phyloP scores from a whole-genome alignment of 2,329 filamentous ascomycete genomes.

The Exserohilum rostratum region DNA sequence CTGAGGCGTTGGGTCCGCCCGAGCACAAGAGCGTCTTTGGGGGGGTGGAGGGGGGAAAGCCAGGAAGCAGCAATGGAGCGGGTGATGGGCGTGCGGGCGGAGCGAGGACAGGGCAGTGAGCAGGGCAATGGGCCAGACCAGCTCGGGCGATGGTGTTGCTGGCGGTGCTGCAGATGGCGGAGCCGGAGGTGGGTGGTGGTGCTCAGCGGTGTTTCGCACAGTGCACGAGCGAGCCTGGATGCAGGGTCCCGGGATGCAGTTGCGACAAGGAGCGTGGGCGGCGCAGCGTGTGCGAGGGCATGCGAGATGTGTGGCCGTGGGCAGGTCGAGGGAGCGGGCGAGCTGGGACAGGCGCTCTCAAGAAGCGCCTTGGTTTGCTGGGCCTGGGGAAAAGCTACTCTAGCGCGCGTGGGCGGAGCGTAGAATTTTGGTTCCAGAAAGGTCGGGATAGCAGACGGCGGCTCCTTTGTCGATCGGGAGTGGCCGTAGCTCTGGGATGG shows the following conservation, averaged over 20 bases:
- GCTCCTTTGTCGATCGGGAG: constrained; percentile 21
- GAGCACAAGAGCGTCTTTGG: constrained; percentile 7
- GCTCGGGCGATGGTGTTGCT: not conserved
- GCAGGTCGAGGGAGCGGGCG: not conserved
- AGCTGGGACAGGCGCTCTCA: not conserved
- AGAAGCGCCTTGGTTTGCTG: not conserved
- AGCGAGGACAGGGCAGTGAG: too few species aligned
- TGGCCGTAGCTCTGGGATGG: constrained; percentile 14
- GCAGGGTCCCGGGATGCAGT: constrained; percentile 15
- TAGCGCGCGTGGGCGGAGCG: constrained; percentile 22
- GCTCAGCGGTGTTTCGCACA: constrained; percentile 9
- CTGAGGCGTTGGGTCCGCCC: constrained; percentile 23
- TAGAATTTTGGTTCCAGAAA: constrained; percentile 14
- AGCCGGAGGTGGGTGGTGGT: not conserved
- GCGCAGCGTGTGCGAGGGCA: constrained; percentile 19
- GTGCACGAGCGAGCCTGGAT: constrained; percentile 6
- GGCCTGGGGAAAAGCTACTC: constrained; percentile 2
- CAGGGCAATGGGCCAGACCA: too few species aligned
- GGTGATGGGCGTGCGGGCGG: too few species aligned
- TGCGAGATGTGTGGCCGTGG: constrained; percentile 22
- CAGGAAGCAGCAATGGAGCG: too few species aligned
- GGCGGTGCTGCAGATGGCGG: not conserved
- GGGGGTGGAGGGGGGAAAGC: not conserved
- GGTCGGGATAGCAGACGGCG: constrained; percentile 16
- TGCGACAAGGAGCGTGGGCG: constrained; percentile 11